Evolutionary conservation across 768 basidiomycete genomes (phyloP).

Genomic region (Podaxis sp.): DNA sequence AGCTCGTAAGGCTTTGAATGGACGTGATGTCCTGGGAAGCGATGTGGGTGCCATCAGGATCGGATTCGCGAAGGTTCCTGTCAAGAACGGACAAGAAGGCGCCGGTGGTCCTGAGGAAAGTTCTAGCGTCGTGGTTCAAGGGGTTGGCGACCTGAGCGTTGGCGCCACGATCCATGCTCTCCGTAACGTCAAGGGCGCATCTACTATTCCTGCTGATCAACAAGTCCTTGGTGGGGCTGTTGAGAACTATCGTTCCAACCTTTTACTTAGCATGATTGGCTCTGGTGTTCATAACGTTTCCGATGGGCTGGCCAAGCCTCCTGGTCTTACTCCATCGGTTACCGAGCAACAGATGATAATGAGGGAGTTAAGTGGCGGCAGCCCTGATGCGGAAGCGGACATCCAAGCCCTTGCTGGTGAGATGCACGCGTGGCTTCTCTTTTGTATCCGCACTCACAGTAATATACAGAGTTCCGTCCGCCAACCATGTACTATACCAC

Average conservation of each 20-base stretch:
- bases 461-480: slow-evolving; percentile 75
- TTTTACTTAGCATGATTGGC: slow-evolving; percentile 86
- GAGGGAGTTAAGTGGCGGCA: slow-evolving; percentile 83
- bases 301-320: slow-evolving; percentile 56
- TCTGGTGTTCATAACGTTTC: slow-evolving; percentile 66
- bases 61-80: slow-evolving; percentile 95
- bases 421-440: slow-evolving; percentile 26
- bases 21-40: slow-evolving; percentile 91
- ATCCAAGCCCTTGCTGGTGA: slow-evolving; percentile 83
- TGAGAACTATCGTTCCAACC: slow-evolving; percentile 93
- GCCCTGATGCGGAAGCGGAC: slow-evolving; percentile 78
- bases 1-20: slow-evolving; percentile 93
- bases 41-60: slow-evolving; percentile 97
- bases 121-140: slow-evolving; percentile 68
- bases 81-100: slow-evolving; percentile 78
- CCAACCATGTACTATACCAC: slow-evolving; percentile 96
- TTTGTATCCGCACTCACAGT: slow-evolving; percentile 4
- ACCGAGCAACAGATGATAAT: slow-evolving; percentile 98
- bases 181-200: slow-evolving; percentile 87
- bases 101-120: slow-evolving; percentile 60
- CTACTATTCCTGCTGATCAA: slow-evolving; percentile 88
- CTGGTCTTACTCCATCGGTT: slow-evolving; percentile 70
- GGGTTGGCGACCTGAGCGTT: slow-evolving; percentile 81
- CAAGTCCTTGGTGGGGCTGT: slow-evolving; percentile 89
- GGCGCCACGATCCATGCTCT: slow-evolving; percentile 88